Base-by-base conservation (phyloP, 192 early-diverging fungal genomes). In the Piromyces finnis region DNA sequence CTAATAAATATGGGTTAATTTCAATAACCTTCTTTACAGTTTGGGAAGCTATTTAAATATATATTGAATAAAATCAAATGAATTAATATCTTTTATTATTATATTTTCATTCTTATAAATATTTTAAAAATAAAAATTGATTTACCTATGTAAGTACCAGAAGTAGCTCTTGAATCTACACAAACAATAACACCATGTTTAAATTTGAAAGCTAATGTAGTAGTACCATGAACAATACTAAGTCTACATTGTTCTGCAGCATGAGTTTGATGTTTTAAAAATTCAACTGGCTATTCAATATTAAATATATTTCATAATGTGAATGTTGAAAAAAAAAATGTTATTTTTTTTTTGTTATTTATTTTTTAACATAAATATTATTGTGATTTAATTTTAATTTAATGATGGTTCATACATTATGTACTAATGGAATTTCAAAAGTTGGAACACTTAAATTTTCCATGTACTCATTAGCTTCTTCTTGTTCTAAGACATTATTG, bases 1-100 rank as follows among this genome's bases (percentile, higher is more conserved):
- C 98, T 39, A 99, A 88, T 81, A 99, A 87, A 83, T 95, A 98
- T 77, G 95, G 95, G 87, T 98, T 99, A 83, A 99, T 99, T 84
- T 99, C 97, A 85, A 99, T 98, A 22, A 99, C 92, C 86, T 99
- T 99, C 83, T 97, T 98, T 35, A 99, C 96, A 28, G 91, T 92
- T 85, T 96, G 95, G 37, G 96, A 96, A 59, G 94, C 94, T 94
- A 89, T 84, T 36, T 29, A 77, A 77, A 16, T 27, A 78, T 18
- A 41, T 28, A n/a, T n/a, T n/a, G n/a, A n/a, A n/a, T n/a, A n/a
- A n/a, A n/a, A n/a, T n/a, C n/a, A n/a, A n/a, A n/a, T n/a, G n/a
- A n/a, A n/a, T n/a, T n/a, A n/a, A n/a, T n/a, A n/a, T n/a, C n/a
- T n/a, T n/a, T n/a, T n/a, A n/a, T n/a, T n/a, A n/a, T n/a, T n/a